Evolutionary conservation across 352 stramenopile species (phyloP), one percentile per base, ranked within the genome.

Genomic region (Phytophthora sansomeana): DNA sequence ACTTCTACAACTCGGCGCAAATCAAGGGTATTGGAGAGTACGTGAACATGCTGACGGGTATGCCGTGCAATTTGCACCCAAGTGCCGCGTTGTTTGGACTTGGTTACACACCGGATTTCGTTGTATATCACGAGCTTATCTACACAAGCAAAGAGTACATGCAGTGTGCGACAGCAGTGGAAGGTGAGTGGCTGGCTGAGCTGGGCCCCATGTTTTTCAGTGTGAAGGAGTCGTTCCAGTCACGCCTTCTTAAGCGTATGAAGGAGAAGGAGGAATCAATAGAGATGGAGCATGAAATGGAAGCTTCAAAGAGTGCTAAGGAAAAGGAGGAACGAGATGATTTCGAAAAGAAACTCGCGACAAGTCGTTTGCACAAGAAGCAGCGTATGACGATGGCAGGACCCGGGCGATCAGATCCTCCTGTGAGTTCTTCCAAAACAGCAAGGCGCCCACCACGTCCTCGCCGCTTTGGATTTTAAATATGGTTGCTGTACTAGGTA

Each of bases 11-110:
- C 67, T 97, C 91, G 46, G 97, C 97, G 10, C 97, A 99, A 68
- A 98, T 99, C 74, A 99, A 99, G 81, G 97, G 97, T 17, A 99
- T 99, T 57, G 97, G 97, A 26, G 97, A 99, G 76, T 99, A 99
- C 76, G 96, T 99, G n/a, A 99, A 99, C 77, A 98, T 99, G 93
- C 79, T 99, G 17, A 99, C 93, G 32, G 97, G 97, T 14, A 99
- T 99, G 78, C 97, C 97, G 39, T 98, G 92, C 67, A 90, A 98
- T 32, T 70, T 99, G 19, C 98, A 99, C 76, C 97, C 97, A 9
- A 98, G 92, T 43, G 98, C 92, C 29, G 96, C 97, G n/a, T 72
- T 99, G 14, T 99, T 98, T 79, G 97, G 97, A 11, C 80, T 99
- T 16, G 98, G 98, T 16, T 99, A 99, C 81, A 99, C 97, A 21